Evolutionary conservation across 2,329 filamentous ascomycete genomes (phyloP).

Genomic region (Nothophaeocryptopus gaeumannii): DNA sequence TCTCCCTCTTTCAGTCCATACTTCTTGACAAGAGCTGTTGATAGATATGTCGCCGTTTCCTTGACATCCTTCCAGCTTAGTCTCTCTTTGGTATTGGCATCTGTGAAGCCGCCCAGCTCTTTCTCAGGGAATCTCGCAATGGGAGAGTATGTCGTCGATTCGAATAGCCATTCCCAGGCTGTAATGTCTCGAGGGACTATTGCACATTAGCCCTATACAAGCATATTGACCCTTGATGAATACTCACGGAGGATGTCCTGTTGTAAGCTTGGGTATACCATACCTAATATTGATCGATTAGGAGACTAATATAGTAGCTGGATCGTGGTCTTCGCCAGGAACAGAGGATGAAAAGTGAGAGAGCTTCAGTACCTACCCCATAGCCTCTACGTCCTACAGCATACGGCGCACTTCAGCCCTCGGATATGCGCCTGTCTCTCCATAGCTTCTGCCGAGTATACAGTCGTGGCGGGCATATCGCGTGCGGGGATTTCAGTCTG

Average conservation of each 20-base stretch:
- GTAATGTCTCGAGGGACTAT: slow-evolving; percentile 54
- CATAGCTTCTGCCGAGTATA: too few relatives aligned
- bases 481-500: too few relatives aligned
- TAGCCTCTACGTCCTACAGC: too few relatives aligned
- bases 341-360: too few relatives aligned
- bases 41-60: slow-evolving; percentile 56
- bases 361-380: too few relatives aligned
- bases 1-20: slow-evolving; percentile 56
- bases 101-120: slow-evolving; percentile 53
- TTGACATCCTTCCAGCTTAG: slow-evolving; percentile 60
- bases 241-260: slow-evolving; percentile 25
- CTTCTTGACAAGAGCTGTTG: slow-evolving; percentile 57
- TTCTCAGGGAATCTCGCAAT: slow-evolving; percentile 39
- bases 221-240: background rate
- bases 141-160: slow-evolving; percentile 52
- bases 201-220: slow-evolving; percentile 2
- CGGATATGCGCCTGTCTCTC: too few relatives aligned
- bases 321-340: too few relatives aligned
- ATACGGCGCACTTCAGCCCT: too few relatives aligned
- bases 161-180: slow-evolving; percentile 63
- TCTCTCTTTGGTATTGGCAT: slow-evolving; percentile 58
- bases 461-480: too few relatives aligned
- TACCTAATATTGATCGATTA: too few relatives aligned
- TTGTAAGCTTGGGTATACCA: slow-evolving; percentile 23
- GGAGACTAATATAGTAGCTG: too few relatives aligned